phyloP scores from a whole-genome alignment of 148 eudicot genomes.

The Cornus florida region DNA sequence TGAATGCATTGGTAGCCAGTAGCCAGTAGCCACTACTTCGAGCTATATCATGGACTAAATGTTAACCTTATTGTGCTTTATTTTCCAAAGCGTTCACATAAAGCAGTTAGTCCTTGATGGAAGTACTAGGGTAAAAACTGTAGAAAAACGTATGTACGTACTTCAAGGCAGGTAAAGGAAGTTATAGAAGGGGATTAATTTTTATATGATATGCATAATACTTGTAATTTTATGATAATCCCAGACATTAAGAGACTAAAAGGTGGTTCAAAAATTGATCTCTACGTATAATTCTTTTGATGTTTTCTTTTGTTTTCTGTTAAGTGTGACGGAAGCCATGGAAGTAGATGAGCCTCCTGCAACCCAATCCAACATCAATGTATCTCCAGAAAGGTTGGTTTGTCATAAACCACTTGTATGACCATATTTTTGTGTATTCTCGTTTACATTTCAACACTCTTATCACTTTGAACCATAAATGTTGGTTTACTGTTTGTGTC shows the following conservation, averaged over 20 bases:
- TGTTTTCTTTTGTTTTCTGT: conserved; percentile 13
- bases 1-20: background rate
- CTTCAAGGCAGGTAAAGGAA: background rate
- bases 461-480: too few species aligned
- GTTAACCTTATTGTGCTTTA: background rate
- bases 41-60: background rate
- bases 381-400: conserved; percentile 61
- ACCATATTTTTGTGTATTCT: background rate
- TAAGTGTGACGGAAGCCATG: conserved; percentile 55
- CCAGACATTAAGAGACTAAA: too few species aligned
- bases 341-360: conserved; percentile 78
- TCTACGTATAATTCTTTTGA: background rate
- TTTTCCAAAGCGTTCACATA: background rate
- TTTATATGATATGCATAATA: background rate
- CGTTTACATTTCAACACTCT: background rate
- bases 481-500: background rate
- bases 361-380: conserved; percentile 33
- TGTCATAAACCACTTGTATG: background rate
- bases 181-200: background rate
- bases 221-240: too few species aligned
- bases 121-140: background rate
- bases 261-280: too few species aligned
- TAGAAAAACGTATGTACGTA: background rate
- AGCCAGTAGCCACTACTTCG: background rate
- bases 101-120: background rate